A percentile compares a stretch with the other conserved stretches of the same genome.
Evolutionary conservation across 2,329 filamentous ascomycete genomes (phyloP).

Genomic region (Epichloe festucae): DNA sequence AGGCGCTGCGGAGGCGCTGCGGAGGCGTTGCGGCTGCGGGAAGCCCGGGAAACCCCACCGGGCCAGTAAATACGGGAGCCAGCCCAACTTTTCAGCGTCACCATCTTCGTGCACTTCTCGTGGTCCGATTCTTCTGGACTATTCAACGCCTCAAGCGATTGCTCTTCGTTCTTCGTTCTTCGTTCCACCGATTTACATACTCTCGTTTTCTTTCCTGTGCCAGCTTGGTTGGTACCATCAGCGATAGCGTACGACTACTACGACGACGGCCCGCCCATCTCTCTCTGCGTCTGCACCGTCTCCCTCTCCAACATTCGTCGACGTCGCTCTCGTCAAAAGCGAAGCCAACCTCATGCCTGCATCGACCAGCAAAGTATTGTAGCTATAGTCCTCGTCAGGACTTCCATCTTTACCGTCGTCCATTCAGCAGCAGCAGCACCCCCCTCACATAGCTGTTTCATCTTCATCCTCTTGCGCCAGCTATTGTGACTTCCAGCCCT

Average conservation of each 20-base stretch:
- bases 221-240: neutral
- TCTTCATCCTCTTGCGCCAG: neutral
- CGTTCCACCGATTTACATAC: neutral
- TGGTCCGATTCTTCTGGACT: no score
- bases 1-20: no score
- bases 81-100: neutral
- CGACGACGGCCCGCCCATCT: neutral
- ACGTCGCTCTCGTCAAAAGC: no score
- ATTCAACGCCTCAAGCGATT: neutral
- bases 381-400: no score
- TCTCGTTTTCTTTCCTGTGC: neutral
- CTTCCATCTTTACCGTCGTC: no score
- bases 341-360: no score
- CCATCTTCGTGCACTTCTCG: neutral
- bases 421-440: neutral
- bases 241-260: neutral
- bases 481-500: neutral
- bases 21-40: no score
- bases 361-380: no score
- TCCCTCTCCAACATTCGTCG: no score
- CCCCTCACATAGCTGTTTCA: neutral
- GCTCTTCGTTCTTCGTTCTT: neutral
- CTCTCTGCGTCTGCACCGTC: neutral
- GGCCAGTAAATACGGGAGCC: neutral
- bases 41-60: no score